Base-by-base conservation (phyloP, 768 basidiomycete genomes). In the Suillus lakei region DNA sequence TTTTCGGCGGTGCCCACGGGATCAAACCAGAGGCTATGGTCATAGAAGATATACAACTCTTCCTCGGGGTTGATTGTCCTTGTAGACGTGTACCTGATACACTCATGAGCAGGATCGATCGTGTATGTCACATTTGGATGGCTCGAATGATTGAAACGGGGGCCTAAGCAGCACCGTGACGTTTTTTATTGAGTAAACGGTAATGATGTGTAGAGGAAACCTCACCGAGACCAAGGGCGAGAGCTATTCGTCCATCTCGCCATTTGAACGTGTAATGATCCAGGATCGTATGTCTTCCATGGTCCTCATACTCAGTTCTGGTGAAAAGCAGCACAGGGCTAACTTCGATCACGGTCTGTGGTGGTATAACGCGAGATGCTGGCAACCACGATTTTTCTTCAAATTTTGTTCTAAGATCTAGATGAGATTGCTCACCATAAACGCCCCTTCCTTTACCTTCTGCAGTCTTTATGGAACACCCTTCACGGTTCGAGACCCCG, bases 301-400 rank as follows among this genome's bases (percentile, higher is more conserved):
- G 84, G 5, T 74, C 72, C 53, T 85, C 81, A 69, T 95, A 96
- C 77, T 96, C 93, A 30, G 86, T 81, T 63, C 84, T 82, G 5
- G 80, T 74, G 71, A 96, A 86, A 13, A 97, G 79, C n/a, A 97
- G 79, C 23, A 94, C 92, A 2, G 96, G 96, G 67, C 91, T 91
- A 69, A 89, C 85, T 76, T 98, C 96, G 66, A 98, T 74, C n/a
- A 91, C 69, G 0, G 90, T 90, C 15, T 85, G 82, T 13, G 83
- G 77, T 23, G 88, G 82, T 38, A 76, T 77, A n/a, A 48, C 28
- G 7, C 60, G 67, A 1, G 70, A 61, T 32, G 76, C 72, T 77
- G 68, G 13, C 39, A 18, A 26, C 41, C 4, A n/a, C 15, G 21
- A 41, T 70, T 87, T 87, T 64, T 39, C 51, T 18, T 38, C 21